Base-by-base conservation (phyloP, 1,284 basidiomycete genomes). In the Cryptococcus depauperatus region DNA sequence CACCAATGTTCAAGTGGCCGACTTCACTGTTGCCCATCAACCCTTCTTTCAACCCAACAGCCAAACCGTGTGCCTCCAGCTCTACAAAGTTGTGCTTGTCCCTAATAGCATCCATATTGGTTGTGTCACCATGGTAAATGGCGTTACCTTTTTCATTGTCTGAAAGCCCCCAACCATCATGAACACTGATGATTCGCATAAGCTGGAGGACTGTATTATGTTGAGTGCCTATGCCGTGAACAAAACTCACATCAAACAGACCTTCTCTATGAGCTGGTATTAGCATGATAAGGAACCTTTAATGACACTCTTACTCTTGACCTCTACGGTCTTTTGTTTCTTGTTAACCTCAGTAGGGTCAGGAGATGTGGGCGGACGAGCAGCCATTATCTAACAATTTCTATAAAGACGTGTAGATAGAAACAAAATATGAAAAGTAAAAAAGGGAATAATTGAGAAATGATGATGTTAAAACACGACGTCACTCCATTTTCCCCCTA, bases 1-100 rank as follows among this genome's bases (percentile, higher is more conserved):
- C 89, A 38, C 89, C 89, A 56, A 90, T 86, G 72, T 93, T 93
- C 50, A 92, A 73, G 66, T 92, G 89, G 16, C 89, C 89, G 52
- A 92, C 89, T 73, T 92, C 89, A 5, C 87, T 91, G 75, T 93
- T 92, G 19, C 89, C 89, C 89, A 93, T 93, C 39, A 93, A 78
- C 0, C 89, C 88, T 39, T 92, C 89, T 64, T 76, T 86, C 43
- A 93, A 76, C 1, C 89, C 89, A 14, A 92, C 89, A 4, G 88
- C 83, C 14, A 85, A 75, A 14, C 89, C 89, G 56, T 89, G 86
- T 1, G 89, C 89, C 18, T 77, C 73, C n/a, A 93, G 76, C 10
- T 76, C 76, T 41, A 83, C 79, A 59, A 79, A 78, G 55, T 79
- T 78, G 68, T 89, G 78, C n/a, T 83, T 76, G 62, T 84, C 78